Evolutionary conservation across 73 alveolate genomes (phyloP).

Genomic region (Stentor coeruleus): DNA sequence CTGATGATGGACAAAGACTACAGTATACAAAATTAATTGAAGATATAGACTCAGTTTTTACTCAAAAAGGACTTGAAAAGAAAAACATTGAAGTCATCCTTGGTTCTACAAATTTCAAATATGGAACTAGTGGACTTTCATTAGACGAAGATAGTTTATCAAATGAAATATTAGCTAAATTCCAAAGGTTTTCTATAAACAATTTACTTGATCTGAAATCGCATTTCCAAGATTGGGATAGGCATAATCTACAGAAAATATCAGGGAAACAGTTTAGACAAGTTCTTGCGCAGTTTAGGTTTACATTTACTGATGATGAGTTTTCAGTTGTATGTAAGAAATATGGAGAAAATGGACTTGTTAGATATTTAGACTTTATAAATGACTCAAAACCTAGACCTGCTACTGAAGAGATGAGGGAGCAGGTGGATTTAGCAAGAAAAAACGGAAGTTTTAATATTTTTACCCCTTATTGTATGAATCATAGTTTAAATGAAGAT

Average conservation of each 20-base stretch:
- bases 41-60: slow-evolving; percentile 81
- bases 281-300: slow-evolving; percentile 68
- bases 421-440: slow-evolving; percentile 54
- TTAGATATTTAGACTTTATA: slow-evolving; percentile 74
- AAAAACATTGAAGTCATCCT: slow-evolving; percentile 54
- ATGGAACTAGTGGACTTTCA: slow-evolving; percentile 66
- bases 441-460: slow-evolving; percentile 47
- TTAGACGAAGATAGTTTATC: slow-evolving; percentile 58
- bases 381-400: slow-evolving; percentile 63
- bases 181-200: slow-evolving; percentile 57
- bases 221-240: slow-evolving; percentile 85
- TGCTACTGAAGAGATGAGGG: slow-evolving; percentile 39
- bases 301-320: slow-evolving; percentile 67
- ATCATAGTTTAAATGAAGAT: slow-evolving; percentile 37
- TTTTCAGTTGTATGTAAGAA: slow-evolving; percentile 68
- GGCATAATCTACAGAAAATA: slow-evolving; percentile 75
- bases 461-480: slow-evolving; percentile 30
- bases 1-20: slow-evolving; percentile 62
- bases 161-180: slow-evolving; percentile 52
- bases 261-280: slow-evolving; percentile 80
- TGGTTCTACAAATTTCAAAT: slow-evolving; percentile 67
- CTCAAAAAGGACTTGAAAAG: slow-evolving; percentile 81
- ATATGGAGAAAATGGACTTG: slow-evolving; percentile 76
- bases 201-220: slow-evolving; percentile 80
- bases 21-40: slow-evolving; percentile 87